phyloP scores from a whole-genome alignment of 2,329 filamentous ascomycete species.

The Aspergillus aculeatus region DNA sequence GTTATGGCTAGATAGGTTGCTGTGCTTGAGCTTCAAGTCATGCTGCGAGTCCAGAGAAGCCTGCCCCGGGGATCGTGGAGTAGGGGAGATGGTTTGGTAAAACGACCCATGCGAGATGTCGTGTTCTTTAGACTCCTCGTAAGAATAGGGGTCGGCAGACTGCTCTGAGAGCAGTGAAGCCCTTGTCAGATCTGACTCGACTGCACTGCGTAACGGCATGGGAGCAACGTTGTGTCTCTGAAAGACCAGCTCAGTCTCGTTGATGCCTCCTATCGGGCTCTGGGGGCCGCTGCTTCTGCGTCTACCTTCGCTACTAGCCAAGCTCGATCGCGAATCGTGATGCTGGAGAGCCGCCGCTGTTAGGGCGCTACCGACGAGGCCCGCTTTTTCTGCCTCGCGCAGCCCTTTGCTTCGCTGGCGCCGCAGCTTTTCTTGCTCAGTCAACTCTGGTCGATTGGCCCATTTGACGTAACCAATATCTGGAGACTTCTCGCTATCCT shows the following conservation, averaged over 20 bases:
- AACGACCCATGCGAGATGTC: slow-evolving; percentile 63
- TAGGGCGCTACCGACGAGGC: slow-evolving; percentile 56
- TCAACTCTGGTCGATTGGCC: slow-evolving; percentile 48
- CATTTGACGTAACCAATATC: slow-evolving; percentile 47
- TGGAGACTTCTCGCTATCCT: slow-evolving; percentile 48
- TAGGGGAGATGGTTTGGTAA: slow-evolving; percentile 55
- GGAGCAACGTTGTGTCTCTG: slow-evolving; percentile 65
- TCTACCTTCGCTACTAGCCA: slow-evolving; percentile 45
- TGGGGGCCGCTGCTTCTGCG: slow-evolving; percentile 39
- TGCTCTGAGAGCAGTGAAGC: slow-evolving; percentile 82
- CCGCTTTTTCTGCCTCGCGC: slow-evolving; percentile 56
- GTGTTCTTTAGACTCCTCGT: slow-evolving; percentile 59
- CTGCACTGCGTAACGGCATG: slow-evolving; percentile 84
- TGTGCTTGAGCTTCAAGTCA: slow-evolving; percentile 66
- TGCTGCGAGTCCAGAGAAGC: slow-evolving; percentile 49
- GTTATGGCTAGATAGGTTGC: slow-evolving; percentile 54
- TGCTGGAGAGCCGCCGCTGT: slow-evolving; percentile 63
- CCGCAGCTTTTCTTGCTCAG: slow-evolving; percentile 53
- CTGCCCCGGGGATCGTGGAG: slow-evolving; percentile 61
- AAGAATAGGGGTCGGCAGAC: slow-evolving; percentile 69
- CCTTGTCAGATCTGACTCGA: slow-evolving; percentile 83
- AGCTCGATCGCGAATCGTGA: slow-evolving; percentile 63
- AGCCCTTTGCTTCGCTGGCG: slow-evolving; percentile 56
- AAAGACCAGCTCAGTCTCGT: slow-evolving; percentile 56
- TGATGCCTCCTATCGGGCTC: slow-evolving; percentile 45